These are phyloP conservation scores for Plantago coronopus DNA, from an alignment of 305 asterid species.

Conservation along the genomic window DNA sequence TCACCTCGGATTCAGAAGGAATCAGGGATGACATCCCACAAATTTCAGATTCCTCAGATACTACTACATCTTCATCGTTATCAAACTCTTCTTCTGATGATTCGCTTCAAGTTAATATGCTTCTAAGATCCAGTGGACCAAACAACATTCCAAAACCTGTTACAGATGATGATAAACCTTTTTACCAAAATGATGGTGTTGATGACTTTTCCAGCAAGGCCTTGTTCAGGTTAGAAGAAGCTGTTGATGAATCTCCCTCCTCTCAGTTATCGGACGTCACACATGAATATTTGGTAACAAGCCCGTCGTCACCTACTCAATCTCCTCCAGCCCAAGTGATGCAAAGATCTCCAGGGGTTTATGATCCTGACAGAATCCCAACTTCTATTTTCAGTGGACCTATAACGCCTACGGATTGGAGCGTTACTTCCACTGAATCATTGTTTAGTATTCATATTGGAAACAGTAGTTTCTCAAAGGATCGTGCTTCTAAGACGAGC, in stretches of 20 bases:
- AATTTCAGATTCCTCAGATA: conserved; percentile 34
- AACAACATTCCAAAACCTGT: conserved; percentile 25
- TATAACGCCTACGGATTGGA: conserved; percentile 46
- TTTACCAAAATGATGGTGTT: conserved; percentile 17
- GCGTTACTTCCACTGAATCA: conserved; percentile 56
- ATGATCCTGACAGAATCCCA: conserved; percentile 45
- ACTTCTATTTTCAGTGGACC: conserved; percentile 34
- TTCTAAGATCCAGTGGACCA: conserved; percentile 25
- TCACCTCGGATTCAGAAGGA: conserved; percentile 25
- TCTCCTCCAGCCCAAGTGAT: conserved; percentile 59
- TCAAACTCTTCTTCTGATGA: conserved; percentile 35
- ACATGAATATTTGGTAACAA: conserved; percentile 32
- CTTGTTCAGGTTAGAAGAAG: conserved; percentile 28
- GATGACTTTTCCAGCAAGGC: conserved; percentile 25
- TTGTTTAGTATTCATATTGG: conserved; percentile 59
- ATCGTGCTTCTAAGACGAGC: conserved; percentile 17
- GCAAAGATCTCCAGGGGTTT: conserved; percentile 42
- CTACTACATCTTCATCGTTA: conserved; percentile 31
- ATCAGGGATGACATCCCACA: conserved; percentile 23
- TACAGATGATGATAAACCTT: conserved; percentile 16
- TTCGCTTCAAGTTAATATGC: conserved; percentile 25
- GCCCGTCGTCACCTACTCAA: conserved; percentile 27
- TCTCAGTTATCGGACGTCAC: conserved; percentile 37
- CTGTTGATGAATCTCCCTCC: conserved; percentile 24
- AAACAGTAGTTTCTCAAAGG: conserved; percentile 34